Evolutionary conservation across 495 filamentous ascomycete species (phyloP).

Genomic region (Penicillium parvum): DNA sequence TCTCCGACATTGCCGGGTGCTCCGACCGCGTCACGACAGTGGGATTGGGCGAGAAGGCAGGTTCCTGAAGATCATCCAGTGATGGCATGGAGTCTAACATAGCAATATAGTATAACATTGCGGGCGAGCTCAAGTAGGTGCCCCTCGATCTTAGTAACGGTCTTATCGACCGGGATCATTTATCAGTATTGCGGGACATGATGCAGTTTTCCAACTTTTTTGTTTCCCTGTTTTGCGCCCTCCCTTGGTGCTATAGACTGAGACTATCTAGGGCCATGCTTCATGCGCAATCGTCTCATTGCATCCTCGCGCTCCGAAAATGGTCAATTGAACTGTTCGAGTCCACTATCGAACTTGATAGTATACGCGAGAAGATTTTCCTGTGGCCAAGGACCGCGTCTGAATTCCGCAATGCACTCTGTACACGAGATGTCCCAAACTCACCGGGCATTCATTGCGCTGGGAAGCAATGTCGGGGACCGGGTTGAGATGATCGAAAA

Average conservation of each 20-base stretch:
- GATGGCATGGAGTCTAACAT: conserved; percentile 1
- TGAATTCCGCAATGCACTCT: conserved; percentile 25
- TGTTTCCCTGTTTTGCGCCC: neutral
- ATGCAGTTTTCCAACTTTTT: neutral
- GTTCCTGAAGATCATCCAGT: conserved; percentile 2
- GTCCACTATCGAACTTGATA: conserved; percentile 12
- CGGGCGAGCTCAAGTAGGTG: conserved; percentile 13
- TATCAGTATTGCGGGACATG: conserved; percentile 16
- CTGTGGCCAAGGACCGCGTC: conserved; percentile 11
- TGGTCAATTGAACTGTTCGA: conserved; percentile 9
- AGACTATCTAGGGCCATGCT: conserved; percentile 5
- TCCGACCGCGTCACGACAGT: conserved; percentile 4
- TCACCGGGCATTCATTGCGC: conserved; percentile 71
- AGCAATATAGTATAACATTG: conserved; percentile 3
- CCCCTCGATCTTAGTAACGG: conserved; percentile 3
- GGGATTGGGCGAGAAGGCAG: conserved; percentile 9
- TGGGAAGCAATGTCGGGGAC: conserved; percentile 93
- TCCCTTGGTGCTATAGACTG: neutral
- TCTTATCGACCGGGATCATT: conserved; percentile 15
- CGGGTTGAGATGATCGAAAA: conserved; percentile 75
- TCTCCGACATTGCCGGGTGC: conserved; percentile 6
- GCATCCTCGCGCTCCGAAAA: conserved; percentile 10
- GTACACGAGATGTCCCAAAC: conserved; percentile 9
- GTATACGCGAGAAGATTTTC: conserved; percentile 24
- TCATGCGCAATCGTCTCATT: conserved; percentile 6